Evolutionary conservation across 73 alveolate species (phyloP).

Genomic region (Paramecium sonneborni): DNA sequence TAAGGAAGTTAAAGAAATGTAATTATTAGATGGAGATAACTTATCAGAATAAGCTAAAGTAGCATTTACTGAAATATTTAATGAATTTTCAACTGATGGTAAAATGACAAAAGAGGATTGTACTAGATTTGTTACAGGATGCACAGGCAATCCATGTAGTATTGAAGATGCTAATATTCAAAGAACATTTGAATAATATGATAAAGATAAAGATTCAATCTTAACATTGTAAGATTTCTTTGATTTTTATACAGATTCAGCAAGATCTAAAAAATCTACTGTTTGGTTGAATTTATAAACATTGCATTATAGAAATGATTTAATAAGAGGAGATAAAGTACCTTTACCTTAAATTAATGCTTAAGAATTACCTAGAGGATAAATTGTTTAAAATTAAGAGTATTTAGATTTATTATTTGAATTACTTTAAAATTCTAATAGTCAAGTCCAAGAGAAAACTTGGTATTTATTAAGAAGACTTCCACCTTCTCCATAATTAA

Average conservation of each 20-base stretch:
- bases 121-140: slow-evolving; percentile 78
- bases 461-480: slow-evolving; percentile 21
- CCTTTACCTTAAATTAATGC: slow-evolving; percentile 57
- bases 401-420: slow-evolving; percentile 73
- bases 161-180: slow-evolving; percentile 73
- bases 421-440: slow-evolving; percentile 45
- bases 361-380: slow-evolving; percentile 79
- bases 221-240: slow-evolving; percentile 71
- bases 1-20: slow-evolving; percentile 65
- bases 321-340: slow-evolving; percentile 67
- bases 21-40: slow-evolving; percentile 17
- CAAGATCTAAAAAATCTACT: slow-evolving; percentile 68
- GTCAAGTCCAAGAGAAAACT: neutral
- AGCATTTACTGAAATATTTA: slow-evolving; percentile 76
- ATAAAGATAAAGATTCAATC: slow-evolving; percentile 74
- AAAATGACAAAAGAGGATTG: slow-evolving; percentile 76
- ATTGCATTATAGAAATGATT: slow-evolving; percentile 76
- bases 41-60: slow-evolving; percentile 70
- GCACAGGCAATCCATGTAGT: slow-evolving; percentile 82
- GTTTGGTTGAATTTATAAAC: slow-evolving; percentile 83
- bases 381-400: slow-evolving; percentile 69
- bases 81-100: slow-evolving; percentile 73
- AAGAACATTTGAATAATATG: slow-evolving; percentile 71
- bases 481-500: slow-evolving; percentile 47
- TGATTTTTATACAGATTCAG: slow-evolving; percentile 74